Base-by-base conservation (phyloP, 768 basidiomycete genomes). In the Kwoniella newhampshirensis region DNA sequence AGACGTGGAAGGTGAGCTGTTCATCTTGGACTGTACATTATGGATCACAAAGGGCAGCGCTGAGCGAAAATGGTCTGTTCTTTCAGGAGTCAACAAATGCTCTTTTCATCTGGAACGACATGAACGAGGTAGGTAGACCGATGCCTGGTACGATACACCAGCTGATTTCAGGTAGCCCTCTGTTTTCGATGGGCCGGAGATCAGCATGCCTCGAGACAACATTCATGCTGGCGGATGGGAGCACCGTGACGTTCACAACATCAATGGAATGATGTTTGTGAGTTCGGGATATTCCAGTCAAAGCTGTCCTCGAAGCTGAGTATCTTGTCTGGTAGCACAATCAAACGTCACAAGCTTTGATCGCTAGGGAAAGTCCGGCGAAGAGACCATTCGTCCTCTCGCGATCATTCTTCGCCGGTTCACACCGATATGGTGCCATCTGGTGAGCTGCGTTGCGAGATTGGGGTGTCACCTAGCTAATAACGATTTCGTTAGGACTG, bases 121-220 rank as follows among this genome's bases (percentile, higher is more conserved):
- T 99, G 96, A 97, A 97, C 65, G 96, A 98, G 84, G 91, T 91
- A 7, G 45, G 50, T 30, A 20, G 3, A 36, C 23, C 46, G 36
- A 39, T 23, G 2, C 13, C 4, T 28, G 4, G 2, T 20, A 17
- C 1, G 18, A 28, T 17, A 18, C 3, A 4, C 37, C 12, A 30
- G 15, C n/a, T 39, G 15, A 63, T 7, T 54, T 35, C 59, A 23
- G 26, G n/a, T 53, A 89, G 90, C 96, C 96, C 1, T 87, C 93
- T 11, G 86, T 99, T n/a, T 99, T 99, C 81, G 94, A 97, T 64
- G 96, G 94, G 0, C 96, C 96, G 4, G 96, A 99, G 74, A 97
- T 99, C 67, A 85, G 85, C 30, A 84, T 87, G 82, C 84, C 83
- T 2, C 83, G 83, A 63, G 87, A 88, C 57, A 83, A 82, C 44